Evolutionary conservation across 1,284 basidiomycete genomes (phyloP), one percentile per base, ranked within the genome.

Genomic region (Somion occarium): DNA sequence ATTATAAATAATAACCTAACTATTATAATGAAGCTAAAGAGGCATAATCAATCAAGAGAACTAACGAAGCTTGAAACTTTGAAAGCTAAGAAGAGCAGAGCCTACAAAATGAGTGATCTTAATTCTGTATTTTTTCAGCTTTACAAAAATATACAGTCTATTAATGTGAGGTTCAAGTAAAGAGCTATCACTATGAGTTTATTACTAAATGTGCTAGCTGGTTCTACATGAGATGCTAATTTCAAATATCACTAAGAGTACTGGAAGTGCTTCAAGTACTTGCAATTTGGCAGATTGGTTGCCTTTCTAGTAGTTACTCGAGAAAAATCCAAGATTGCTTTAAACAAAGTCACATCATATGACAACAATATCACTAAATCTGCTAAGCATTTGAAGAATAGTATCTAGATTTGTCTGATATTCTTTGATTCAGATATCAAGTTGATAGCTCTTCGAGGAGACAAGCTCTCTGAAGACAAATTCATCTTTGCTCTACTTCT

Each of bases 361-460:
- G 47, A 38, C 7, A 27, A 49, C 11, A 62, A 64, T 38, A 58
- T 64, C 15, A 57, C 55, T 2, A 58, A 64, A 46, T 64, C 61
- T 3, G 52, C 61, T 13, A 61, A 59, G 41, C 50, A 43, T 1
- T 49, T 48, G n/a, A 42, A 22, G 20, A 49, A 59, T 4, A 26
- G 42, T 2, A 59, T 64, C 15, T 51, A 59, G 18, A 26, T 64
- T 20, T 57, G 53, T 22, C 43, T 60, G 2, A 48, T 56, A 13
- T 64, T 64, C 53, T 64, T 64, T 38, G 63, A 64, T 34, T 48
- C 61, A 2, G 58, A 62, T 30, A 56, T 64, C 19, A 62, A 62
- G 41, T 49, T 62, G 5, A 52, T 54, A 46, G 61, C 58, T 1
- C 49, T 64, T 2, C 57, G 55, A 30, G 44, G 46, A 18, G 50